Evolutionary conservation across 2,329 filamentous ascomycete species (phyloP), one percentile per base, ranked within the genome.

Genomic region (Trichoderma guizhouense): DNA sequence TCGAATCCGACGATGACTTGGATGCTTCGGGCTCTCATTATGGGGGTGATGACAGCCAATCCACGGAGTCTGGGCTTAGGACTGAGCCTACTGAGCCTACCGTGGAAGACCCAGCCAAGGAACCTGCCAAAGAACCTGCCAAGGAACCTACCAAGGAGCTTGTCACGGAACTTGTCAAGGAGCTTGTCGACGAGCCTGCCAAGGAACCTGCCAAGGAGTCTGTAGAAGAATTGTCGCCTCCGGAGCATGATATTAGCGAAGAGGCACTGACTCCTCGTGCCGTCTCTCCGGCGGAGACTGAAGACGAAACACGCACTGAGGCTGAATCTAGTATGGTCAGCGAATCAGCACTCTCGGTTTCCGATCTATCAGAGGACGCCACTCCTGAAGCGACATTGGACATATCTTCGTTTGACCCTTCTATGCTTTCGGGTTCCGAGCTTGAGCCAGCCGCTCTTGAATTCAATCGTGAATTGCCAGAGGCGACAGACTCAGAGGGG

Each of bases 11-110:
- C 69, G 84, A 86, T 34, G 83, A 85, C 60, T 78, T 80, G 67
- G 84, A 86, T 69, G 83, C 87, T 71, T 84, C 86, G 43, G 86
- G 84, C 14, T 86, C 88, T 30, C 87, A 90, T 73, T 87, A 87
- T 57, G 72, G 83, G 43, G 79, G 83, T 30, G 79, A 78, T 43
- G 78, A 81, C 47, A 82, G 80, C 65, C 79, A 81, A 67, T 81
- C 82, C 64, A 82, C 81, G 18, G 79, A 80, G 5, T 7, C 28
- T 9, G 68, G 58, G n/a, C 34, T 47, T 11, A 26, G 5, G 26
- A 47, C 47, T 12, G 51, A 43, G 15, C 39, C 36, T 28, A 6
- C 28, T 18, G 14, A 68, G 26, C 12, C 11, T 14, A 51, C 64
- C 15, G 34, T 47, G 28, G 57, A 51, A 7, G 51, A 55, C 15